Evolutionary conservation across 495 filamentous ascomycete species (phyloP).

Genomic region (Tuber borchii): DNA sequence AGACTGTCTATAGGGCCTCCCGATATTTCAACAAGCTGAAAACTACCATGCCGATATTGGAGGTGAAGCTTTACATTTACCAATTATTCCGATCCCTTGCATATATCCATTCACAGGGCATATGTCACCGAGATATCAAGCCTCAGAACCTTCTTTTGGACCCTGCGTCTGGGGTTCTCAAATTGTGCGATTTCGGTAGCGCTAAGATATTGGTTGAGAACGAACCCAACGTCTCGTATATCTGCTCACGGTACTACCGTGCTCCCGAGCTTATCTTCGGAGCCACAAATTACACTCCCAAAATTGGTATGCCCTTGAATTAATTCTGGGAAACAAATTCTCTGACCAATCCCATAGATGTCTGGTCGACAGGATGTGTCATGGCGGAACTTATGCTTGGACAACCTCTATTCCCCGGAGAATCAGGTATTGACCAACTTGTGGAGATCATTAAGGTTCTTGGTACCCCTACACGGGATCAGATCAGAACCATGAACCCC

Average conservation of each 20-base stretch:
- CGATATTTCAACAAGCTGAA: slow-evolving; percentile 99
- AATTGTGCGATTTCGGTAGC: slow-evolving; percentile 98
- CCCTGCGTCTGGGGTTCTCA: slow-evolving; percentile 80
- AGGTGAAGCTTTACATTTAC: slow-evolving; percentile 99
- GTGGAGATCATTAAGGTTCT: slow-evolving; percentile 99
- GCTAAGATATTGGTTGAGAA: slow-evolving; percentile 98
- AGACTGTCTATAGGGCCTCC: slow-evolving; percentile 97
- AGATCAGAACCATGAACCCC: slow-evolving; percentile 99
- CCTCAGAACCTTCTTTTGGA: slow-evolving; percentile 95
- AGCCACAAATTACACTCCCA: slow-evolving; percentile 98
- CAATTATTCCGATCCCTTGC: slow-evolving; percentile 96
- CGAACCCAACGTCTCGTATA: slow-evolving; percentile 98
- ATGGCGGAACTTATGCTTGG: slow-evolving; percentile 99
- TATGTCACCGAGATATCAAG: slow-evolving; percentile 99
- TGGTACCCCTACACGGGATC: slow-evolving; percentile 93
- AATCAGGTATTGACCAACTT: slow-evolving; percentile 96
- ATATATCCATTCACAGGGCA: slow-evolving; percentile 98
- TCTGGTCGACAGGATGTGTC: slow-evolving; percentile 98
- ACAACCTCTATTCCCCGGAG: slow-evolving; percentile 96
- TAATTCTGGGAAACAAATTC: slow-evolving; percentile 20
- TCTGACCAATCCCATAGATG: slow-evolving; percentile 55
- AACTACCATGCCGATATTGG: slow-evolving; percentile 97
- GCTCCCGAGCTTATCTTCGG: slow-evolving; percentile 98
- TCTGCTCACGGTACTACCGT: slow-evolving; percentile 98
- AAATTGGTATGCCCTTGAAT: slow-evolving; percentile 71